Evolutionary conservation across 495 filamentous ascomycete genomes (phyloP).

Genomic region (Jackrogersella multiformis): DNA sequence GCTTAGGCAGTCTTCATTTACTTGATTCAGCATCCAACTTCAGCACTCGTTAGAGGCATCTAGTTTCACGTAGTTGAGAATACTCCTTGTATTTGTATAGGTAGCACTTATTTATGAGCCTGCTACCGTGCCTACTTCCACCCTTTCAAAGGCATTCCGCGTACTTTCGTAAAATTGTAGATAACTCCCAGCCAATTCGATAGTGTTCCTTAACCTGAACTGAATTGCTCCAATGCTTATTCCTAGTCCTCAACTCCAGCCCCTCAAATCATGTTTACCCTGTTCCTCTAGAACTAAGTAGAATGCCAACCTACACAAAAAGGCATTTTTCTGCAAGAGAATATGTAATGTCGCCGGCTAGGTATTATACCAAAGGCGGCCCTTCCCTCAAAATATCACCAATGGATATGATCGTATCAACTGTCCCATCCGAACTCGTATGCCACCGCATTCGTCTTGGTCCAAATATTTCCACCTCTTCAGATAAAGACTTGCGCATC

Average conservation of each 20-base stretch:
- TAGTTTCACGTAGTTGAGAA: not conserved
- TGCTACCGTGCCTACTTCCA: not conserved
- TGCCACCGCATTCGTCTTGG: constrained; percentile 34
- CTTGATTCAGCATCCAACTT: not conserved
- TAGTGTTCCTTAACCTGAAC: not conserved
- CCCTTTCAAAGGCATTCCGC: not conserved
- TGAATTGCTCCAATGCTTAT: constrained; percentile 21
- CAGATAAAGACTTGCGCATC: constrained; percentile 11
- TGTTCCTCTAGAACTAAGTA: not conserved
- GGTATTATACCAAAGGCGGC: constrained; percentile 15
- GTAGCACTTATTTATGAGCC: constrained; percentile 1
- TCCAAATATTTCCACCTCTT: constrained; percentile 34
- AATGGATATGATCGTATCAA: constrained; percentile 37
- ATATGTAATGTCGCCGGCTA: not conserved
- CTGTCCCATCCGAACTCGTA: constrained; percentile 36
- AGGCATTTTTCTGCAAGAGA: not conserved
- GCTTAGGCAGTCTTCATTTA: not conserved
- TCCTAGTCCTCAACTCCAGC: constrained; percentile 21
- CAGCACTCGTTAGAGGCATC: not conserved
- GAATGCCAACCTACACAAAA: constrained; percentile 10
- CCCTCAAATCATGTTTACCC: constrained; percentile 10
- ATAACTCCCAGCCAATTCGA: constrained; percentile 11
- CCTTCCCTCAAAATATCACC: constrained; percentile 40
- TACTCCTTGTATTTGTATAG: constrained; percentile 1
- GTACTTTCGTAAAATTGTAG: constrained; percentile 5